Conservation (phyloP, 2,329 filamentous ascomycete genomes). For the Colletotrichum musae region DNA sequence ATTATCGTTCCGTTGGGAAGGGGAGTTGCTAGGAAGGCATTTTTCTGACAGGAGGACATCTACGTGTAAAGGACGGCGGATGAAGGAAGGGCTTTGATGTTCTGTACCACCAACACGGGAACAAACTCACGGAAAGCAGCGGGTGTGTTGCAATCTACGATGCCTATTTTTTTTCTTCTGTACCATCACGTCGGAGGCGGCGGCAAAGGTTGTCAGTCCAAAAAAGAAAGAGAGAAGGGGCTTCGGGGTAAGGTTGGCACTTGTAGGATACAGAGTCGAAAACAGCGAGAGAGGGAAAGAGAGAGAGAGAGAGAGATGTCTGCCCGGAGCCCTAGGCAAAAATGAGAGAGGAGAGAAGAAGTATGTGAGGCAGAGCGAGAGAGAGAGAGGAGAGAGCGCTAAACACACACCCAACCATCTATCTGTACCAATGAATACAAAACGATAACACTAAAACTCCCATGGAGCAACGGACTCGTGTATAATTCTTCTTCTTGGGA, state of each 20-base stretch:
- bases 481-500: slow-evolving; percentile 8
- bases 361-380: too few species aligned
- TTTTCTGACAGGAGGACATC: too few species aligned
- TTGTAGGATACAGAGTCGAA: slow-evolving; percentile 30
- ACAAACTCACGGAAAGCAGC: not conserved
- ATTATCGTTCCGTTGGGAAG: not conserved
- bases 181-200: slow-evolving; percentile 21
- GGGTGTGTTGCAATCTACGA: not conserved
- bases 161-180: slow-evolving; percentile 21
- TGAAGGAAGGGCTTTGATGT: too few species aligned
- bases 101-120: slow-evolving; percentile 28
- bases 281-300: slow-evolving; percentile 4
- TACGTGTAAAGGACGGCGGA: too few species aligned
- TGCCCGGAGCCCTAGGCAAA: not conserved
- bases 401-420: slow-evolving; percentile 2
- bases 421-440: slow-evolving; percentile 35
- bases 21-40: too few species aligned
- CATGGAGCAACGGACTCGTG: slow-evolving; percentile 10
- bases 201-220: not conserved
- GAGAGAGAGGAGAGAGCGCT: not conserved
- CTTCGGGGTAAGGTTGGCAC: not conserved
- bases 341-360: not conserved
- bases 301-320: slow-evolving; percentile 5
- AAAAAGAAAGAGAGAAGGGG: not conserved
- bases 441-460: too few species aligned